Conservation (phyloP, 2,329 filamentous ascomycete genomes). For the Cercospora berteroae region DNA sequence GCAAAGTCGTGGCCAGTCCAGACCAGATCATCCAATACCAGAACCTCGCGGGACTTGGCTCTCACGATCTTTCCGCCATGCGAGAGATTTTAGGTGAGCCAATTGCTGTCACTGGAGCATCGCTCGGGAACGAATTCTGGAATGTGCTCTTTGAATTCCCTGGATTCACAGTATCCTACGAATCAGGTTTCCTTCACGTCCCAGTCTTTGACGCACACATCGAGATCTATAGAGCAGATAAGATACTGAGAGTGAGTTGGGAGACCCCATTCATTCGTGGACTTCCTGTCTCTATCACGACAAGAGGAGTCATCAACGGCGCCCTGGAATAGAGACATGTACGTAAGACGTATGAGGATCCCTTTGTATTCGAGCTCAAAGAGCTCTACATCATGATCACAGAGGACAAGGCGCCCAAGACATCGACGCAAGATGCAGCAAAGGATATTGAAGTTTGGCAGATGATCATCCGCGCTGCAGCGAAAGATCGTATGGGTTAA, state of each 20-base stretch:
- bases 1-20: neutral
- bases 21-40: neutral
- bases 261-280: neutral
- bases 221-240: neutral
- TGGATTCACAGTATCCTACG: neutral
- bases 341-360: neutral
- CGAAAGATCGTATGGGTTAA: neutral
- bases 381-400: neutral
- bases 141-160: neutral
- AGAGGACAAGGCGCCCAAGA: neutral
- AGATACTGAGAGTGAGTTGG: neutral
- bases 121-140: neutral
- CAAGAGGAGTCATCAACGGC: neutral
- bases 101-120: neutral
- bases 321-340: neutral
- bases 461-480: neutral
- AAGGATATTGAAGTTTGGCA: neutral
- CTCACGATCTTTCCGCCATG: neutral
- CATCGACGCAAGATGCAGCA: neutral
- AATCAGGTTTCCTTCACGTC: neutral
- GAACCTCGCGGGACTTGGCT: neutral
- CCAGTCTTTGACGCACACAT: neutral
- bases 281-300: neutral
- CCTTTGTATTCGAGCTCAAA: neutral
- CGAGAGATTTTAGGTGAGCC: neutral